Evolutionary conservation across 768 basidiomycete genomes (phyloP), one percentile per base, ranked within the genome.

Genomic region (Lentinula lateritia): DNA sequence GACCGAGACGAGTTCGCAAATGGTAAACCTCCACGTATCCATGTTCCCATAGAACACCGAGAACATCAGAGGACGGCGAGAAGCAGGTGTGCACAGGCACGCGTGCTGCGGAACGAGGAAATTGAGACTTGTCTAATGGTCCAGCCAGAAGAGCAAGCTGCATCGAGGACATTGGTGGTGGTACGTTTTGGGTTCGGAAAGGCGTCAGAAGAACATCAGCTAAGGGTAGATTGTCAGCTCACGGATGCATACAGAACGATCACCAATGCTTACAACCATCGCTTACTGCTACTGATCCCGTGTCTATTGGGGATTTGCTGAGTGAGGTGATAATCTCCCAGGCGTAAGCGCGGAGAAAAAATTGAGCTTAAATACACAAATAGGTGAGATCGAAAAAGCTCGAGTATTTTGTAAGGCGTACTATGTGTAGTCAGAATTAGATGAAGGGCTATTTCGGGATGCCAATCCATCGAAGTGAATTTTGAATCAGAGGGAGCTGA

Each of bases 91-190:
- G 87, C 8, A 87, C 70, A 0, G 95, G 92, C 0, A 82, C 72
- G n/a, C 65, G 72, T n/a, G 68, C 65, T 50, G 45, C 63, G 54
- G 39, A 64, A 63, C 39, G 62, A 18, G 10, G 68, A 41, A 50
- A 58, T 16, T 39, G 71, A 63, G 12, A 66, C 50, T 13, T 69
- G 5, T 46, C 65, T 9, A 72, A n/a, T 45, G 46, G 46, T 6
- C 23, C 67, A 13, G 63, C 61, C 15, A 78, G 61, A 0, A 59
- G n/a, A 13, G 69, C 39, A 10, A 83, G 75, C 63, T 79, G 73
- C 62, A 34, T 78, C 1, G 93, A 88, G 1, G 88, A 91, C 93
- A 97, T 95, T 0, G 97, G 97, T n/a, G 97, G 97, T n/a, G 96
- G 97, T 5, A 96, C 83, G 69, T 97, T 98, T 74, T 96, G 92